Base-by-base conservation (phyloP, 352 stramenopile genomes). In the Globisporangium okanoganense region DNA sequence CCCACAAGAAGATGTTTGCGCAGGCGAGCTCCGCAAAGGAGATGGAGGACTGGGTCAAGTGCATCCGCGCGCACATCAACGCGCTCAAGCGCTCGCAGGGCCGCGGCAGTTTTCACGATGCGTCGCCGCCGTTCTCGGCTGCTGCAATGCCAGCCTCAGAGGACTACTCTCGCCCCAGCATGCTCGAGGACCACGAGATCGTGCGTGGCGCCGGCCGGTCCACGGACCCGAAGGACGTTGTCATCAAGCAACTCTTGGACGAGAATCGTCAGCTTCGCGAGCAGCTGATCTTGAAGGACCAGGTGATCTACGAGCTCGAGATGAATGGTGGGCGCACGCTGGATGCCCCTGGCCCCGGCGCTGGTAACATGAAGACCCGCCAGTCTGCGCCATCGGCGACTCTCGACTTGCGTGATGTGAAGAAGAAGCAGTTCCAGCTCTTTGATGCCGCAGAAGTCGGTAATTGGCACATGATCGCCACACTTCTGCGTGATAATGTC, bases 391-490 rank as follows among this genome's bases (percentile, higher is more conserved):
- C 84, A 6, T 80, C 91, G 64, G 86, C 90, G 76, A 95, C 91
- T 58, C 61, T 95, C 49, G 85, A 95, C 56, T 50, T 95, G 58
- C 72, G 85, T 58, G 83, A 95, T 47, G 78, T 95, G 5, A 92
- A 92, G 69, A 92, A 95, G 71, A 95, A 95, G 73, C 85, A 95
- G 58, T 91, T 95, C 57, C 85, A 95, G 65, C 70, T 95, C 18
- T 95, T 93, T 47, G 85, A 95, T 62, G 85, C 85, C 0, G 85
- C 84, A 0, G 85, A 95, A 75, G 77, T 93, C 36, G 85, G 85
- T 66, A 93, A 95, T 56, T 88, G 74, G 73, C 83, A 92, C 58
- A 57, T 93, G 12, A 90, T 95, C 61, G 75, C 82, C 2, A 95
- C 83, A 27, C 59, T 95, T 24, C 64, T 95, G 44, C 73, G 79